Base-by-base conservation (phyloP, 768 basidiomycete genomes). In the Austroboletus festivus region DNA sequence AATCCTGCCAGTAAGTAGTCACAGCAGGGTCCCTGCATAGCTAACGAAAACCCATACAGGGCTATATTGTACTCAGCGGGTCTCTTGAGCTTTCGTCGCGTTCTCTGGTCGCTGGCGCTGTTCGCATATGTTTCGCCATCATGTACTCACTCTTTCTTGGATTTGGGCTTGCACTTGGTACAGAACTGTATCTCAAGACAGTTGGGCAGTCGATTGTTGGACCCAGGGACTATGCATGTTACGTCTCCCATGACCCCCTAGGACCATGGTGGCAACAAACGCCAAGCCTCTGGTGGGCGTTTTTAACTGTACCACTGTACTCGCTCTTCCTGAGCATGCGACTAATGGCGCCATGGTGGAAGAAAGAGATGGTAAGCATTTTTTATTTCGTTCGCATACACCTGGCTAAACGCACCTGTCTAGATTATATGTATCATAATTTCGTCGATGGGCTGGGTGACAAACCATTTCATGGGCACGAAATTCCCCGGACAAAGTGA, bases 111-210 rank as follows among this genome's bases (percentile, higher is more conserved):
- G 75, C 88, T 0, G 89, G 92, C n/a, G 84, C 88, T 11, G 89
- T 93, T 26, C 77, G 89, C 33, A 73, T 93, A 15, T 87, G 86
- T 55, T 93, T 87, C 58, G 79, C 87, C 21, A 73, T 88, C 44
- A 76, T 87, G 48, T 93, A 93, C 60, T 83, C 86, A n/a, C 72
- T 85, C 16, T 85, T 84, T 63, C 72, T 86, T 8, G 85, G 86
- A 0, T 89, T 93, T 61, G 91, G 92, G 5, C 79, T 92, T 10
- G 80, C 88, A 0, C 88, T 93, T 39, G 89, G 91, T 4, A 83
- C 81, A 0, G 75, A 86, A 51, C 61, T 86, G 3, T 93, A 81
- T 58, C 68, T 77, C 42, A 76, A 73, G 46, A 75, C 89, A 30
- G 77, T 82, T 0, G 69, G 73, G 4, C 64, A 63, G 3, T 42